Evolutionary conservation across 108 stramenopile genomes (phyloP), one percentile per base, ranked within the genome.

Genomic region (Skeletonema marinoi): DNA sequence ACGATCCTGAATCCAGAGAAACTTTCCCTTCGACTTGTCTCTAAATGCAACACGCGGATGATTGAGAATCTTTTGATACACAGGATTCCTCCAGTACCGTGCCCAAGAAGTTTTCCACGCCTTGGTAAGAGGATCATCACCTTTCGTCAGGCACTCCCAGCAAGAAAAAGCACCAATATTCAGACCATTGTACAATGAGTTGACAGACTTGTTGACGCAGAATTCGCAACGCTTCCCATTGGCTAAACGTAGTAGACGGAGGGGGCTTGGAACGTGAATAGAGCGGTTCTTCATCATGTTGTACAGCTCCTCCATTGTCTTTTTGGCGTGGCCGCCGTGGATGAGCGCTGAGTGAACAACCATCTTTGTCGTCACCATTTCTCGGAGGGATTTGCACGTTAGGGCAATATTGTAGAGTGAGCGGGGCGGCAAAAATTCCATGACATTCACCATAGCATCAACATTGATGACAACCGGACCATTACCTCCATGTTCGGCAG

Each of bases 151-250:
- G 6, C 50, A 51, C 0, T 51, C 19, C 50, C 50, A 51, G 50
- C 50, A 51, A 7, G 50, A 51, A 21, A 51, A 51, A 19, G 50
- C 50, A 21, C 19, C 50, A 7, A 51, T 51, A 19, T 51, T 51
- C 19, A 51, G 6, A 6, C 14, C 50, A 14, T 19, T 12, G 7
- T 51, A 51, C 19, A 51, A 21, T 6, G 19, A 21, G 19, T 19
- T 19, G 1, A 51, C 50, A 17, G 0, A 7, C 5, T 51, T 51
- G 1, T 51, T 21, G 19, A 46, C 44, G 29, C 75, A 70, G 33
- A 60, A 41, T 42, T 77, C 75, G n/a, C 75, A 77, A 16, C 10
- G 14, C 25, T 60, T 77, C 5, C 75, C 75, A 59, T 71, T 71
- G 35, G 33, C 32, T 6, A 77, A 3, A 19, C 75, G 75, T 9